These are phyloP conservation scores for Aspergillus sergii DNA, from an alignment of 2,329 filamentous ascomycete species.

Conservation along the genomic window DNA sequence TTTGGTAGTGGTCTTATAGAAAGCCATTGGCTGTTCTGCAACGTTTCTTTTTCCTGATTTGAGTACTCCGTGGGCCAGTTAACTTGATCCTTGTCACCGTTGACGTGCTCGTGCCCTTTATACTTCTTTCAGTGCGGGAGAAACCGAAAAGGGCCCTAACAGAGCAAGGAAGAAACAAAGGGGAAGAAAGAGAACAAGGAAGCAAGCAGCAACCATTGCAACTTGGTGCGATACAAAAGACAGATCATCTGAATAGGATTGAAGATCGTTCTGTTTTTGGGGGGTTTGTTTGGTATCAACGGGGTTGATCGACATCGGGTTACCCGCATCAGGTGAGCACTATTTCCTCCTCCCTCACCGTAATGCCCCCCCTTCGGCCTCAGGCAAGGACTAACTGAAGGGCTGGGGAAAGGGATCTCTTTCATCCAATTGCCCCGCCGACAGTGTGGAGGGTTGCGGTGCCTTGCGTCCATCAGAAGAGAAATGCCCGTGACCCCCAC, in stretches of 20 bases:
- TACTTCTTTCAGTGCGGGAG: not conserved
- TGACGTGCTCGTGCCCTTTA: not conserved
- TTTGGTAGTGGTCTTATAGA: constrained; percentile 9
- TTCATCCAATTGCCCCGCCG: constrained; percentile 18
- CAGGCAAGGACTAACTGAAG: constrained; percentile 27
- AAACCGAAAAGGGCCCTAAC: not conserved
- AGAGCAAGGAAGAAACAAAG: not conserved
- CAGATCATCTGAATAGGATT: not conserved
- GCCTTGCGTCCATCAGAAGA: constrained; percentile 25
- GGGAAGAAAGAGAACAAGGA: not conserved
- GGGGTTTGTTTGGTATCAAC: not conserved
- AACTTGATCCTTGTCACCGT: not conserved
- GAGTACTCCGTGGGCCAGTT: not conserved
- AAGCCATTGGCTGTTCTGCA: constrained; percentile 9
- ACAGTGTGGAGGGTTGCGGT: constrained; percentile 22
- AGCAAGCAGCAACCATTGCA: not conserved
- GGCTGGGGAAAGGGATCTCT: constrained; percentile 22
- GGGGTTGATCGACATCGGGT: constrained; percentile 20
- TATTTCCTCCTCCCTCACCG: constrained; percentile 20
- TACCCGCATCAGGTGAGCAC: constrained; percentile 23
- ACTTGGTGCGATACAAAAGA: not conserved
- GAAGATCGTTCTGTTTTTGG: not conserved
- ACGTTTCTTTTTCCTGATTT: not conserved
- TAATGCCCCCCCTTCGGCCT: constrained; percentile 17
- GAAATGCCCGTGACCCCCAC: constrained; percentile 25